A percentile compares a stretch with the other conserved stretches of the same genome.
These are phyloP conservation scores for Casuarina glauca DNA, from an alignment of 306 rosid species.

Conservation along the genomic window DNA sequence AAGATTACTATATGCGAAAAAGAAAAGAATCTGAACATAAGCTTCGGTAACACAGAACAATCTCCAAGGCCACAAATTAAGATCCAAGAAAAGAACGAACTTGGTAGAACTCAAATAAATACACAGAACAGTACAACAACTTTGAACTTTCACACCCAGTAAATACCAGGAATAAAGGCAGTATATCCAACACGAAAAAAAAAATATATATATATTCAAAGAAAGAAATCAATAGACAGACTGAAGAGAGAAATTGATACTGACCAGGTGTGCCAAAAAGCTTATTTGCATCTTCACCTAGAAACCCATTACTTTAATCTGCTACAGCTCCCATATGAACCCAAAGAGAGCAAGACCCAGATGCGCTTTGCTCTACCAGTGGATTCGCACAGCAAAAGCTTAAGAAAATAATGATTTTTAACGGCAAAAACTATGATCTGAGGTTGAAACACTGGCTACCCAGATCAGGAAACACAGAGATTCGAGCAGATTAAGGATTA, in stretches of 20 bases:
- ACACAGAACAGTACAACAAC: slow-evolving; percentile 15
- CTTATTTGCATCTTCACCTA: slow-evolving; percentile 35
- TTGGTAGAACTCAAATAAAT: slow-evolving; percentile 19
- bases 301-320: slow-evolving; percentile 44
- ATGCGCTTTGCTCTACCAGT: slow-evolving; percentile 36
- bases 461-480: slow-evolving; percentile 49
- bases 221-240: slow-evolving; percentile 17
- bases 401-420: slow-evolving; percentile 15
- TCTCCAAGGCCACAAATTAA: slow-evolving; percentile 13
- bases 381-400: slow-evolving; percentile 43
- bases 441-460: slow-evolving; percentile 32
- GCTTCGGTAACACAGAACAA: slow-evolving; percentile 14
- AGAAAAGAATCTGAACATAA: slow-evolving; percentile 19
- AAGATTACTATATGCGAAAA: slow-evolving; percentile 11
- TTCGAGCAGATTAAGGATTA: slow-evolving; percentile 32
- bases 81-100: slow-evolving; percentile 48
- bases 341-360: slow-evolving; percentile 36
- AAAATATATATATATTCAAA: slow-evolving; percentile 23
- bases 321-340: slow-evolving; percentile 34
- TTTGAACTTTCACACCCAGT: slow-evolving; percentile 32
- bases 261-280: slow-evolving; percentile 44
- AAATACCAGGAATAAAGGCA: slow-evolving; percentile 25
- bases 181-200: slow-evolving; percentile 11
- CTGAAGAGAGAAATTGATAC: slow-evolving; percentile 27
- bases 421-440: slow-evolving; percentile 39